Base-by-base conservation (phyloP, 1,139 yeast species). In the Barnettozyma hawaiiensis region DNA sequence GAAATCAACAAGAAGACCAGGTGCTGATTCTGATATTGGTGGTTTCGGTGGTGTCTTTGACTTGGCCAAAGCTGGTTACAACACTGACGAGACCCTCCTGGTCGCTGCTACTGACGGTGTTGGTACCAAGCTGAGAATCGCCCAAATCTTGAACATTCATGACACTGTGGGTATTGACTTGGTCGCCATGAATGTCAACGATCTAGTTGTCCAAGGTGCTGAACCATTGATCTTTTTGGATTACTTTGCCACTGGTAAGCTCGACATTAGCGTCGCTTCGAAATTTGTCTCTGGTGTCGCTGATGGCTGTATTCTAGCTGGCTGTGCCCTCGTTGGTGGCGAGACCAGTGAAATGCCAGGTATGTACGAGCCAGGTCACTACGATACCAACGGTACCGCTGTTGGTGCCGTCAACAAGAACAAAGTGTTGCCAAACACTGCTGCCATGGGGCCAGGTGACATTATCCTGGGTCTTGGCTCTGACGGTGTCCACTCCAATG, bases 291-390 rank as follows among this genome's bases (percentile, higher is more conserved):
- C 79, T 48, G 98, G 98, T 63, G 97, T 94, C 50, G 97, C 97
- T 38, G 85, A 85, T 52, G 99, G 98, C 42, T 94, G 99, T 73
- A 81, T 83, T 51, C 78, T 79, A 56, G 87, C 98, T 31, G 96
- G 96, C 12, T 92, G 98, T 74, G 98, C 99, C 8, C 74, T 94
- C 49, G 97, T 94, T 48, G 99, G 99, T 44, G 99, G 98, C 53
- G 98, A 94, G 66, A 94, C 99, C 39, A 86, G 96, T 45, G 99
- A 94, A 72, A 94, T 94, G 99, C 99, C 99, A 33, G 98, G 98
- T 53, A 87, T 94, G 84, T 94, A 94, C 61, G 85, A 81, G 46
- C 89, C 81, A 46, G 95, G 94, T 36, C 98, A 94, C 65, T 94
- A 94, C 62, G 99, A 94, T 66, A 90, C 96, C 47, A 92, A 92